Evolutionary conservation across 768 basidiomycete genomes (phyloP).

Genomic region (Baorangia bicolor): DNA sequence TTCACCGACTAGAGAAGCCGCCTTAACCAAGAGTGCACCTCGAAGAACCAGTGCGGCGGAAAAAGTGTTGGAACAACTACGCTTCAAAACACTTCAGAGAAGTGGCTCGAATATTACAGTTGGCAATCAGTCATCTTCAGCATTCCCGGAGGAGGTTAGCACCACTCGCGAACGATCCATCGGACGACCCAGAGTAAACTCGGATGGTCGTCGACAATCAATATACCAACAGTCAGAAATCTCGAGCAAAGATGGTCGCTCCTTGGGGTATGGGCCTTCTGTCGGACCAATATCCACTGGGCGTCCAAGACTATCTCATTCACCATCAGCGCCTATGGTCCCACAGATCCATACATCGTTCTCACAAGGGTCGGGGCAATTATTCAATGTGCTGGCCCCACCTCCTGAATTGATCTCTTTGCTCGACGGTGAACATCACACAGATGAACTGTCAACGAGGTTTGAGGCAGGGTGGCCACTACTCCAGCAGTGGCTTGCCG

Average conservation of each 20-base stretch:
- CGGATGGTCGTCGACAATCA: conserved; percentile 29
- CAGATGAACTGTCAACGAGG: conserved; percentile 82
- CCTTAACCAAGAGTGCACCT: conserved; percentile 27
- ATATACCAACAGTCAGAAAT: conserved; percentile 23
- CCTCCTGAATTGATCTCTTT: conserved; percentile 58
- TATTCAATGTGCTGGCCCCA: conserved; percentile 20
- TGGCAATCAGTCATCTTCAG: conserved; percentile 15
- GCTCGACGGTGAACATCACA: conserved; percentile 88
- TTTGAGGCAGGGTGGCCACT: conserved; percentile 85
- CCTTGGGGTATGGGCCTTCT: conserved; percentile 24
- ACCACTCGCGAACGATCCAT: conserved; percentile 16
- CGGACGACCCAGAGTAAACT: conserved; percentile 30
- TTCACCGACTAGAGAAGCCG: conserved; percentile 37
- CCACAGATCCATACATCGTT: conserved; percentile 30
- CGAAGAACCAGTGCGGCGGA: conserved; percentile 67
- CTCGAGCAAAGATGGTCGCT: conserved; percentile 21
- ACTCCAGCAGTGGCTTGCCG: conserved; percentile 68
- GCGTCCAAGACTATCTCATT: conserved; percentile 52
- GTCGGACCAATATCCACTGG: conserved; percentile 31
- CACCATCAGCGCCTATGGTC: conserved; percentile 56
- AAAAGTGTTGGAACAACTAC: conserved; percentile 63
- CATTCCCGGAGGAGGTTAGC: conserved; percentile 18
- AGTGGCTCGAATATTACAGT: conserved; percentile 25
- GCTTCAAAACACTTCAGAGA: conserved; percentile 55
- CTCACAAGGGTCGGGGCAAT: conserved; percentile 26